A percentile compares a stretch with the other conserved stretches of the same genome.
Conservation (phyloP, 2,329 filamentous ascomycete genomes). For the Amylocarpus encephaloides region DNA sequence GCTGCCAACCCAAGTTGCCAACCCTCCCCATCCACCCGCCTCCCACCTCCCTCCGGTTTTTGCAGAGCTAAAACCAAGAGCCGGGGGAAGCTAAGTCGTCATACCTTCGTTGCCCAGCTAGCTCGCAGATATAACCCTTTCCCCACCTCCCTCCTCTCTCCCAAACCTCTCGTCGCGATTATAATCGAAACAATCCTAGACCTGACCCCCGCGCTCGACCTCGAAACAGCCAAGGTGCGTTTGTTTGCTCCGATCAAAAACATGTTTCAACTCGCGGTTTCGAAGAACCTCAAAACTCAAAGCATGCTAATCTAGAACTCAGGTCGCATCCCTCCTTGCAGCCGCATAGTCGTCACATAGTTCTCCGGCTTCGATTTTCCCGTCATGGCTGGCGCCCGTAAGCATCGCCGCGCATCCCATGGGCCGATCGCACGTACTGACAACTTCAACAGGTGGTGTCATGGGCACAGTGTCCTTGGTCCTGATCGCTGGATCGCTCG, state of each 20-base stretch:
- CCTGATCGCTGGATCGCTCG: conserved; percentile 53
- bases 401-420: neutral
- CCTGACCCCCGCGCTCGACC: neutral
- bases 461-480: conserved; percentile 53
- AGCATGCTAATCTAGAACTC: neutral
- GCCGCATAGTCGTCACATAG: neutral
- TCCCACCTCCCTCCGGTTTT: too few species aligned
- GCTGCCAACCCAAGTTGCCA: too few species aligned
- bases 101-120: too few species aligned
- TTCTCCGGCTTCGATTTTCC: neutral
- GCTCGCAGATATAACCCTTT: neutral
- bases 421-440: neutral
- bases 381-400: neutral
- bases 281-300: conserved; percentile 1
- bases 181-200: too few species aligned
- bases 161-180: too few species aligned
- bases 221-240: conserved; percentile 2
- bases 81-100: too few species aligned
- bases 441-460: conserved; percentile 40
- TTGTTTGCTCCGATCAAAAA: neutral
- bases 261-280: neutral
- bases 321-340: neutral
- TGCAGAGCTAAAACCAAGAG: too few species aligned
- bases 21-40: too few species aligned
- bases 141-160: neutral